phyloP scores from a whole-genome alignment of 768 basidiomycete species.

The Xerocomus brunneocitrinus region DNA sequence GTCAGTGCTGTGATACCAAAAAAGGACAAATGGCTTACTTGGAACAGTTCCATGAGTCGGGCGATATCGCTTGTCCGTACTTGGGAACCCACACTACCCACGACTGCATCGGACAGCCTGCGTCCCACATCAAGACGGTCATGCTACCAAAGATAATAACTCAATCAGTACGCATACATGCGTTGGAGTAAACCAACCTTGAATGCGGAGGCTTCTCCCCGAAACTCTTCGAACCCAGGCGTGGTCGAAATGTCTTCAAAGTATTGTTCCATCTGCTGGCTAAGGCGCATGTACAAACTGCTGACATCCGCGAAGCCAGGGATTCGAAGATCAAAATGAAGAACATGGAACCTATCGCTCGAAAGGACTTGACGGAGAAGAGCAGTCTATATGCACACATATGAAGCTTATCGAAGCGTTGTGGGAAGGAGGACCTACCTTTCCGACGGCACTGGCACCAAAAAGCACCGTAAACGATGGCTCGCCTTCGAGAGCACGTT shows the following conservation, averaged over 20 bases:
- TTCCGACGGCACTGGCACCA: conserved; percentile 78
- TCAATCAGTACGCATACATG: conserved; percentile 1
- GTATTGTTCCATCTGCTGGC: conserved; percentile 77
- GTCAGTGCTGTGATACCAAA: background rate
- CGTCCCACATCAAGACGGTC: conserved; percentile 72
- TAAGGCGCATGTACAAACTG: conserved; percentile 73
- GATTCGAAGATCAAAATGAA: conserved; percentile 81
- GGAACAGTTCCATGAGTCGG: conserved; percentile 80
- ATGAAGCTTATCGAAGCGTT: background rate
- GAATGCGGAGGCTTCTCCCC: conserved; percentile 73
- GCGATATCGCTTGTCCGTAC: conserved; percentile 79
- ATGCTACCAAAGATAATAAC: conserved; percentile 42
- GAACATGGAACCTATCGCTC: conserved; percentile 64
- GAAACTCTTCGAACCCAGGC: conserved; percentile 67
- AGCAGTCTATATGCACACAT: conserved; percentile 49
- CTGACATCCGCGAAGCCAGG: conserved; percentile 78
- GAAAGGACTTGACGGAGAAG: conserved; percentile 75
- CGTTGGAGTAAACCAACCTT: conserved; percentile 44
- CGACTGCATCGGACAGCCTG: conserved; percentile 44
- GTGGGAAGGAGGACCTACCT: conserved; percentile 39
- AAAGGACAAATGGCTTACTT: conserved; percentile 37
- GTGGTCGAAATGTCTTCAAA: conserved; percentile 61
- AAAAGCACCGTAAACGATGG: conserved; percentile 79
- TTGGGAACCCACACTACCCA: conserved; percentile 39
- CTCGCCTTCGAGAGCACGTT: conserved; percentile 58